Evolutionary conservation across 1,284 basidiomycete species (phyloP), one percentile per base, ranked within the genome.

Genomic region (Ustilago shanxiensis): DNA sequence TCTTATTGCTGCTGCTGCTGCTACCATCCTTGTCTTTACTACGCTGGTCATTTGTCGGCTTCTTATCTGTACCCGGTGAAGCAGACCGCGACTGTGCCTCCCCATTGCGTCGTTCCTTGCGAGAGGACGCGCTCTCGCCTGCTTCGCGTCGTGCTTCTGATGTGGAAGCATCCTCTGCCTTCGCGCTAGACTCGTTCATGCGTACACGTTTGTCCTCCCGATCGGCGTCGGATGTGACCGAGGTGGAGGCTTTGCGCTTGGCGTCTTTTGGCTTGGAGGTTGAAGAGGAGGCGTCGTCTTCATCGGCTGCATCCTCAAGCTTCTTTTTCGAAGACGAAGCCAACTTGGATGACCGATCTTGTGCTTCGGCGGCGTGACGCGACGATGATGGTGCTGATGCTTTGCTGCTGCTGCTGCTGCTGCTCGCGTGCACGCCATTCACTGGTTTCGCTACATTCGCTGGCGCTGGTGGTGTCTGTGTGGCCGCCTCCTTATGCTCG

Each of bases 251-350:
- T 39, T 79, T 79, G 54, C 74, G 74, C 61, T 77, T 80, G 60
- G 61, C 60, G 31, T 72, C 73, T 49, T 71, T 80, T 16, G 60
- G 52, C 53, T 73, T 71, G 3, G 39, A 59, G 18, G 56, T n/a
- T 18, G 57, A 50, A 6, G 64, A 60, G 2, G 64, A 56, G 13
- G 55, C 57, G 16, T 67, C 61, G 6, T 60, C 66, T 9, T 60
- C 65, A 41, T 75, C 71, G n/a, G 41, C 70, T 5, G 56, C 61
- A 16, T 72, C 68, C 13, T 81, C 79, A 20, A 81, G 57, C 75
- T 78, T 77, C 49, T 72, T 77, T 66, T 75, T 81, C 20, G 79
- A 81, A 16, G 76, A 75, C 9, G 79, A 81, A 22, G 79, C 79
- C 10, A 77, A 56, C 13, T 66, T 72, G 20, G 64, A 68, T 3